Conservation (phyloP, 2,329 filamentous ascomycete species). For the Ascocoryne sarcoides region DNA sequence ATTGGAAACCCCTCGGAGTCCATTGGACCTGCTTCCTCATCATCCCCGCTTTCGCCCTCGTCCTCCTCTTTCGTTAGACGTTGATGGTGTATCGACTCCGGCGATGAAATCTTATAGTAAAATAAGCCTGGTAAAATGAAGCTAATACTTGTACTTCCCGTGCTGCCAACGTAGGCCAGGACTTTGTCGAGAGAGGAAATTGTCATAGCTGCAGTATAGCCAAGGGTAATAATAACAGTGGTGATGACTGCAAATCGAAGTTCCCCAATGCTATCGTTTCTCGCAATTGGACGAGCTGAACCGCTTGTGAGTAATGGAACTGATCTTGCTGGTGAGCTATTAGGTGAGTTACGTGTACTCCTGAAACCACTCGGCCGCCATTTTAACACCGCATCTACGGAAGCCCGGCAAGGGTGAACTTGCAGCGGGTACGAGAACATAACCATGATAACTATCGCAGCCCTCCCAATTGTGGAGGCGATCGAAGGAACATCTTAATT, state of each 20-base stretch:
- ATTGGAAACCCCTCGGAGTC: background rate
- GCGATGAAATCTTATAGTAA: constrained; percentile 96
- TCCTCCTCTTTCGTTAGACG: constrained; percentile 86
- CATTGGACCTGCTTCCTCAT: constrained; percentile 37
- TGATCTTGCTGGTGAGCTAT: constrained; percentile 31
- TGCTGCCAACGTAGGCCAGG: constrained; percentile 89
- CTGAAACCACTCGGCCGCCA: constrained; percentile 60
- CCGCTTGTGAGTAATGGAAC: constrained; percentile 34
- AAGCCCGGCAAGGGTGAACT: constrained; percentile 93
- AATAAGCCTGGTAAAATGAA: constrained; percentile 95
- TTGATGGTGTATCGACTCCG: constrained; percentile 79
- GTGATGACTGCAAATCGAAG: constrained; percentile 83
- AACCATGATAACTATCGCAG: constrained; percentile 90
- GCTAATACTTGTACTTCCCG: constrained; percentile 88
- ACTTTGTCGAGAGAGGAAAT: constrained; percentile 86
- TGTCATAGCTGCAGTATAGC: constrained; percentile 83
- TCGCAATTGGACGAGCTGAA: constrained; percentile 38
- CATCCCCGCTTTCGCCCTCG: constrained; percentile 53
- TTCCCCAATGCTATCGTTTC: constrained; percentile 65
- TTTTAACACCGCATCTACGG: constrained; percentile 83
- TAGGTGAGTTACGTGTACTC: constrained; percentile 28
- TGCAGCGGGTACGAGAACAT: constrained; percentile 95
- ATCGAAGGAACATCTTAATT: constrained; percentile 57
- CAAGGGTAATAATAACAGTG: constrained; percentile 72
- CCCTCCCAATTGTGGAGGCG: constrained; percentile 84